These are phyloP conservation scores for Lunasporangiospora selenospora DNA, from an alignment of 192 early-diverging fungal genomes.

Conservation along the genomic window DNA sequence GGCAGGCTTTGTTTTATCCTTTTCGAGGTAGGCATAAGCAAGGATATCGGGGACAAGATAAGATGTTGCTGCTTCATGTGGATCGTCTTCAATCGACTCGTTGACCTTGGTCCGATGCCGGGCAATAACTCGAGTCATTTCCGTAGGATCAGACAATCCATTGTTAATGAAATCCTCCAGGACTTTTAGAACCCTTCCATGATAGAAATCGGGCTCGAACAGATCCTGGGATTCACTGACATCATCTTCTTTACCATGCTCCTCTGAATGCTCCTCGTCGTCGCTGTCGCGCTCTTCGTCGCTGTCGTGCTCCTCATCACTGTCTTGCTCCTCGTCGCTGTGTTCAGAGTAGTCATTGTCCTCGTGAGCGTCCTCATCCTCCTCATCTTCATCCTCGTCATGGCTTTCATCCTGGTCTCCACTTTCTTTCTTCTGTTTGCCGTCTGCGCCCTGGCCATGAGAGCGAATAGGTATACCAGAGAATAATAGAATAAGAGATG, in stretches of 20 bases:
- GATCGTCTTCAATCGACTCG: conserved; percentile 60
- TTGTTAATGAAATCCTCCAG: conserved; percentile 57
- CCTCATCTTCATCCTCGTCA: conserved; percentile 26
- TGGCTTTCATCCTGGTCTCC: conserved; percentile 27
- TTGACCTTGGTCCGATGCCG: conserved; percentile 54
- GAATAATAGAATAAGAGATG: conserved; percentile 68
- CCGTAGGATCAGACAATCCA: conserved; percentile 42
- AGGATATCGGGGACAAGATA: conserved; percentile 63
- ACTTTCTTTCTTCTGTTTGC: conserved; percentile 38
- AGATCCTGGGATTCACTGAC: conserved; percentile 44
- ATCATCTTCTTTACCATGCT: conserved; percentile 3
- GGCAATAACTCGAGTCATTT: conserved; percentile 51
- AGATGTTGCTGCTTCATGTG: conserved; percentile 62
- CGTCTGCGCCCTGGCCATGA: conserved; percentile 51
- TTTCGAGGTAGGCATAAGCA: conserved; percentile 59
- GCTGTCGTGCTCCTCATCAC: conserved; percentile 16
- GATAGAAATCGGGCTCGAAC: conserved; percentile 69
- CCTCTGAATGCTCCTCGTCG: not conserved
- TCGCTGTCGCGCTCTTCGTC: not conserved
- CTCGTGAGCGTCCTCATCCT: conserved; percentile 19
- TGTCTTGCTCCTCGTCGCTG: conserved; percentile 5
- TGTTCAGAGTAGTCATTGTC: conserved; percentile 48
- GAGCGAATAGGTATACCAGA: conserved; percentile 51
- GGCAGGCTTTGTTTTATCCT: conserved; percentile 47
- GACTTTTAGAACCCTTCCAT: conserved; percentile 60